Base-by-base conservation (phyloP, 202 grass and related monocot species). In the Cymbopogon flexuosus region DNA sequence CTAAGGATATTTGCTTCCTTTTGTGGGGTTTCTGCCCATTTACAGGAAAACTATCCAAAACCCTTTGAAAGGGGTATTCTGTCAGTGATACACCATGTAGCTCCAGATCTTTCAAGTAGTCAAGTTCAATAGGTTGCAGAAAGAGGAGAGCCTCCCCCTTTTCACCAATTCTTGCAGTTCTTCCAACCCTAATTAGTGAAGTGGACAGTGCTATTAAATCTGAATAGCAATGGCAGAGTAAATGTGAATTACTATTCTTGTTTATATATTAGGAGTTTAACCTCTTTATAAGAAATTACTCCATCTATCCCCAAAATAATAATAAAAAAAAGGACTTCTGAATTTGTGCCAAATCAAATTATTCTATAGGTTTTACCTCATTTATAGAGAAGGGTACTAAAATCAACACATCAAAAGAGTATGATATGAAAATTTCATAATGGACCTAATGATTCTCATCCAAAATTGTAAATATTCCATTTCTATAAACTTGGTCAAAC, bases 141-240 rank as follows among this genome's bases (percentile, higher is more conserved):
- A 98, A 98, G 29, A 98, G 65, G 47, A 98, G 86, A 45, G 92
- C 95, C 83, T 98, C 92, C 18, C 92, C 95, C 70, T 93, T 89
- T 80, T 95, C 95, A 24, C 92, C 92, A 51, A 98, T 88, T 58
- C 95, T 79, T 84, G 92, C 95, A 11, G 95, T 98, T 88, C 95
- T 93, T 83, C 95, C 95, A 70, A 98, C 95, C 92, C 95, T 95
- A 59, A 23, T 10, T n/a, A 71, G 63, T 72, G 30, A 85, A 70
- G 64, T 15, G 58, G 62, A 21, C 7, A 62, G 5, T 60, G 54
- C 54, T 34, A 36, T n/a, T 67, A 30, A 37, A 67, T 75, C 19
- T 69, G 19, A 77, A 61, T 61, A 62, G 47, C n/a, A 30, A 67
- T 35, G 18, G 2, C 0, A 5, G 30, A 76, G 59, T 40, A 42